Conservation (phyloP, 1,284 basidiomycete genomes). For the Psilocybe mexicana region DNA sequence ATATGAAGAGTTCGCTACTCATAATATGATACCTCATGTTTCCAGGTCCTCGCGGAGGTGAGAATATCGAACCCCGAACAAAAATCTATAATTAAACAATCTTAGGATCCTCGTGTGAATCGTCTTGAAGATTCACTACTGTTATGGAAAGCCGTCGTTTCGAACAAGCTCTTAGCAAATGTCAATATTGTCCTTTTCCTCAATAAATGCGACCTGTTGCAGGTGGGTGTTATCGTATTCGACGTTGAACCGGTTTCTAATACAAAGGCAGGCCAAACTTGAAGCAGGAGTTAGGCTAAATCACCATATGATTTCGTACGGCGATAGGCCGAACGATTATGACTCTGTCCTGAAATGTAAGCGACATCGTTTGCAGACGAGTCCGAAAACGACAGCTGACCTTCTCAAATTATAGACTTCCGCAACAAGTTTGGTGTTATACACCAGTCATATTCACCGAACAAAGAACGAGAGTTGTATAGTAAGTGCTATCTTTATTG, state of each 20-base stretch:
- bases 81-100: conserved; percentile 3
- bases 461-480: conserved; percentile 68
- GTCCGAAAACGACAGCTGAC: no score
- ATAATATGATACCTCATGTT: conserved; percentile 1
- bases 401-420: conserved; percentile 53
- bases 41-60: conserved; percentile 66
- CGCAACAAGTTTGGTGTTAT: conserved; percentile 68
- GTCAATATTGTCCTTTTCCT: conserved; percentile 78
- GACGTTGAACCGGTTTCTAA: conserved; percentile 9
- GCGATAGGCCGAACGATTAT: conserved; percentile 72
- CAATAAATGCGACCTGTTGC: conserved; percentile 76
- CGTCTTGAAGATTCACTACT: conserved; percentile 74
- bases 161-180: conserved; percentile 64
- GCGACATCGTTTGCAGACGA: conserved; percentile 17
- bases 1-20: neutral
- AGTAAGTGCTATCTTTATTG: conserved; percentile 38
- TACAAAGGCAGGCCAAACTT: conserved; percentile 56
- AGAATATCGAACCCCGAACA: conserved; percentile 8
- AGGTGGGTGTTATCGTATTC: conserved; percentile 38
- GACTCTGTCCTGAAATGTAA: conserved; percentile 70
- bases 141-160: conserved; percentile 68
- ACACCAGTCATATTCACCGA: conserved; percentile 65
- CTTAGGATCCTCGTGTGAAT: conserved; percentile 67
- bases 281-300: conserved; percentile 70
- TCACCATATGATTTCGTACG: conserved; percentile 67